A percentile compares a stretch with the other conserved stretches of the same genome.
phyloP scores from a whole-genome alignment of 164 flowering plant species.

The Amborella trichopoda region DNA sequence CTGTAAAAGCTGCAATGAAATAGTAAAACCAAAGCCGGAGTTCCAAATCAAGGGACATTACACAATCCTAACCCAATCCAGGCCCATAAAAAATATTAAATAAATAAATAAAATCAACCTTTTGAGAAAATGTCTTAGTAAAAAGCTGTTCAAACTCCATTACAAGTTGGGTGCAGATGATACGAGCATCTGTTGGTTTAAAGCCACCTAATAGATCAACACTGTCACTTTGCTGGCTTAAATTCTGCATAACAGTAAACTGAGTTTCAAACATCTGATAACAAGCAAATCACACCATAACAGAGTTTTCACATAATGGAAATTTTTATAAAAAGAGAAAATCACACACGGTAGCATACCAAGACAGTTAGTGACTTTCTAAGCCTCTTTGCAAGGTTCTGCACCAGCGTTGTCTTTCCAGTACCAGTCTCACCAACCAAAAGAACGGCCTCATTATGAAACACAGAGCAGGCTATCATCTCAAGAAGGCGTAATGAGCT shows the following conservation, averaged over 20 bases:
- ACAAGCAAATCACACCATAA: not conserved
- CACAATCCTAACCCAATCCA: too few species aligned
- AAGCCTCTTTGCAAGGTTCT: slow-evolving; percentile 63
- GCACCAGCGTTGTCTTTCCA: slow-evolving; percentile 96
- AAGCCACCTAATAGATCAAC: slow-evolving; percentile 90
- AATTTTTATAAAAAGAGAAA: not conserved
- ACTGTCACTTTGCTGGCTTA: slow-evolving; percentile 96
- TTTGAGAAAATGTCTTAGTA: slow-evolving; percentile 32
- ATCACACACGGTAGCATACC: slow-evolving; percentile 31
- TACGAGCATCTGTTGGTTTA: slow-evolving; percentile 70
- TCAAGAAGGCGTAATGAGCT: slow-evolving; percentile 66
- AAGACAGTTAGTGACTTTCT: slow-evolving; percentile 75
- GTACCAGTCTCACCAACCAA: slow-evolving; percentile 99
- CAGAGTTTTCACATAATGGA: not conserved
- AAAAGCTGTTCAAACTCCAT: slow-evolving; percentile 64
- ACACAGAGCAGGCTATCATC: slow-evolving; percentile 76
- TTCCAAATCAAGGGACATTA: too few species aligned
- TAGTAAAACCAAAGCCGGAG: too few species aligned
- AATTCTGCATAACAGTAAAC: slow-evolving; percentile 41
- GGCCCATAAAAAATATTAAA: too few species aligned
- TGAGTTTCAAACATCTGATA: not conserved
- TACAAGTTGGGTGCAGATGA: slow-evolving; percentile 55
- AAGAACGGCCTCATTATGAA: slow-evolving; percentile 84
- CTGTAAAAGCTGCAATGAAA: too few species aligned
- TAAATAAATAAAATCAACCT: too few species aligned